Conservation (phyloP, 495 filamentous ascomycete genomes). For the Hypomontagnella monticulosa region DNA sequence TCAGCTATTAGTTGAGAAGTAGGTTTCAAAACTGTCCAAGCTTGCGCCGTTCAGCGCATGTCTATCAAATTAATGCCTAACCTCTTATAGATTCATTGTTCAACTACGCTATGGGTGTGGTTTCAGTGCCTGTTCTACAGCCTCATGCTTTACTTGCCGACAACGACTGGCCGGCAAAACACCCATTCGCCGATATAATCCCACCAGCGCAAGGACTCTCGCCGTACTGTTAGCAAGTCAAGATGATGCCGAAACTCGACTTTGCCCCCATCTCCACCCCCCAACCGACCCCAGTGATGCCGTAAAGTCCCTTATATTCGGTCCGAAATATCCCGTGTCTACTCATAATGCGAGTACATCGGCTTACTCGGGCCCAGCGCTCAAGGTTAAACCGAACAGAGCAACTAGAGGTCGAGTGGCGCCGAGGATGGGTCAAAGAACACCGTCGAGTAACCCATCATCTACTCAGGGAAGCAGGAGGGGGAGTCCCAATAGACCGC, state of each 20-base stretch:
- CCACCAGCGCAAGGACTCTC: slow-evolving; percentile 76
- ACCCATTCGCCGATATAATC: slow-evolving; percentile 76
- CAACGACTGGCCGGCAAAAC: slow-evolving; percentile 69
- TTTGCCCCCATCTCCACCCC: slow-evolving; percentile 68
- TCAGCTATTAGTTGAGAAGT: slow-evolving; percentile 65
- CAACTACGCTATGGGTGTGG: slow-evolving; percentile 88
- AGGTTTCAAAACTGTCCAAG: slow-evolving; percentile 29
- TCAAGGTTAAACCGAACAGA: slow-evolving; percentile 18
- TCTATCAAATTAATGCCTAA: slow-evolving; percentile 23
- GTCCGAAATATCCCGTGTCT: slow-evolving; percentile 41
- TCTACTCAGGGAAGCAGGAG: slow-evolving; percentile 21
- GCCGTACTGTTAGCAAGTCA: slow-evolving; percentile 81
- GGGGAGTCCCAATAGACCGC: slow-evolving; percentile 21
- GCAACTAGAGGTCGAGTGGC: neutral
- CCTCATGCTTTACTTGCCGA: slow-evolving; percentile 83
- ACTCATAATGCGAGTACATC: slow-evolving; percentile 21
- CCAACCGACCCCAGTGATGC: slow-evolving; percentile 52
- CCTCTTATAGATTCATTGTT: slow-evolving; percentile 71
- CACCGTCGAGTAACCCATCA: neutral
- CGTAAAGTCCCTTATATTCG: slow-evolving; percentile 50
- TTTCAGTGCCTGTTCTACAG: slow-evolving; percentile 71
- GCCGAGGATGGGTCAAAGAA: slow-evolving; percentile 13
- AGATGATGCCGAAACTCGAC: slow-evolving; percentile 76
- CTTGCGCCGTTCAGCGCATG: neutral
- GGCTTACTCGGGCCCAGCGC: slow-evolving; percentile 3